phyloP scores from a whole-genome alignment of 192 early-diverging fungal genomes.

The Coemansia sp. region DNA sequence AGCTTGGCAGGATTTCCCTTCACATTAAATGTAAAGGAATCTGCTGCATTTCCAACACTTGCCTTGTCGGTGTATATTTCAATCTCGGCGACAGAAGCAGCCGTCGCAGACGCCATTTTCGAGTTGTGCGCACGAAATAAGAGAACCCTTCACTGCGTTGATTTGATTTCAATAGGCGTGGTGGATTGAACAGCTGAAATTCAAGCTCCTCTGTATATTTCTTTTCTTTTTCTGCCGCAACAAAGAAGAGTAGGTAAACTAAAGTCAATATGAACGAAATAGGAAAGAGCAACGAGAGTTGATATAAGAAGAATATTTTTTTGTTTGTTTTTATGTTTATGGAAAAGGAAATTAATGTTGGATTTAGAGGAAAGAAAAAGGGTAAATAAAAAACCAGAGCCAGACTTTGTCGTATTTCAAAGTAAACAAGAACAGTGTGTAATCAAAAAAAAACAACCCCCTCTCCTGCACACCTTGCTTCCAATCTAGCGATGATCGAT shows the following conservation, averaged over 20 bases:
- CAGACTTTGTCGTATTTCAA: background rate
- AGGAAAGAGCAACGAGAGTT: no score
- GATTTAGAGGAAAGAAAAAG: background rate
- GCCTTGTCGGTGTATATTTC: conserved; percentile 33
- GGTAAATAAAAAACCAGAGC: background rate
- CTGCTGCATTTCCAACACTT: conserved; percentile 1
- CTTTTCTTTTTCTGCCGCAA: background rate
- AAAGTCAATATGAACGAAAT: no score
- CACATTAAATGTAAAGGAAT: background rate
- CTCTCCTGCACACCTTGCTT: no score
- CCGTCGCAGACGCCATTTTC: conserved; percentile 10
- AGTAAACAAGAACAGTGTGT: no score
- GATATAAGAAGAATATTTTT: background rate
- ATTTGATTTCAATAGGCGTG: background rate
- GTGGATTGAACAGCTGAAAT: no score
- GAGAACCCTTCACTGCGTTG: background rate
- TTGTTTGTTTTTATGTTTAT: background rate
- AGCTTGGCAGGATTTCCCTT: no score
- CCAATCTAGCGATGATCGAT: no score
- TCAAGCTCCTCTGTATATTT: no score
- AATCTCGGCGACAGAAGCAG: conserved; percentile 24
- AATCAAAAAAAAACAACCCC: no score
- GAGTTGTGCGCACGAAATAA: background rate
- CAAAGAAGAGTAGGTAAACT: background rate
- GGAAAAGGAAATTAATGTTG: background rate